Evolutionary conservation across 1,284 basidiomycete species (phyloP), one percentile per base, ranked within the genome.

Genomic region (Cronartium ribicola): DNA sequence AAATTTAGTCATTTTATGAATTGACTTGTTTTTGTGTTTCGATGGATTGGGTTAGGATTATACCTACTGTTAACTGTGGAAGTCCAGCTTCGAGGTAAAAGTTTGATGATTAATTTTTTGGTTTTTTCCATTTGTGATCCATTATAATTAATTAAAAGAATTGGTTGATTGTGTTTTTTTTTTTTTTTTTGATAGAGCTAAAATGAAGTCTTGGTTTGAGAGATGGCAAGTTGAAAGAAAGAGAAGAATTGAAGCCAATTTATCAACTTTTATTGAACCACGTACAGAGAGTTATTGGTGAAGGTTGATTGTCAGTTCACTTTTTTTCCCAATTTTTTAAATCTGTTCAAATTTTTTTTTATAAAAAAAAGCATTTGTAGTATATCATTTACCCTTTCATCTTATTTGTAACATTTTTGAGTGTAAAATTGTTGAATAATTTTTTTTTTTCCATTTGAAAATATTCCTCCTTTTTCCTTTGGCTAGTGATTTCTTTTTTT

Each of bases 11-110:
- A 22, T 73, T 73, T 59, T 73, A 41, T 57, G 70, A 73, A 59
- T 59, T 73, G 39, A 73, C 43, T 36, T 73, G 70, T 40, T 73
- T 73, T 17, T 73, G 70, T 29, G 51, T 73, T 11, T 73, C 70
- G 13, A 51, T 66, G 10, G 57, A 73, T 57, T 73, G 70, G 70
- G 39, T 60, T 7, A 65, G 59, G 40, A 73, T 73, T 29, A 73
- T 73, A 17, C 70, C 70, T 29, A 73, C 70, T 11, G 70, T 73
- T 7, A 73, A 73, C 36, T 40, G 22, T 29, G 70, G 63, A 60
- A 73, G 48, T 44, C 51, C 63, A n/a, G 51, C 51, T 37, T 66
- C 62, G 17, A 37, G 70, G 70, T 73, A 55, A 51, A 29, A 10
- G 10, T 39, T 41, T 4, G 44, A 43, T 41, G 14, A 44, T 44